A percentile compares a stretch with the other conserved stretches of the same genome.
phyloP scores from a whole-genome alignment of 495 filamentous ascomycete species.

The Penicillium maclennaniae region DNA sequence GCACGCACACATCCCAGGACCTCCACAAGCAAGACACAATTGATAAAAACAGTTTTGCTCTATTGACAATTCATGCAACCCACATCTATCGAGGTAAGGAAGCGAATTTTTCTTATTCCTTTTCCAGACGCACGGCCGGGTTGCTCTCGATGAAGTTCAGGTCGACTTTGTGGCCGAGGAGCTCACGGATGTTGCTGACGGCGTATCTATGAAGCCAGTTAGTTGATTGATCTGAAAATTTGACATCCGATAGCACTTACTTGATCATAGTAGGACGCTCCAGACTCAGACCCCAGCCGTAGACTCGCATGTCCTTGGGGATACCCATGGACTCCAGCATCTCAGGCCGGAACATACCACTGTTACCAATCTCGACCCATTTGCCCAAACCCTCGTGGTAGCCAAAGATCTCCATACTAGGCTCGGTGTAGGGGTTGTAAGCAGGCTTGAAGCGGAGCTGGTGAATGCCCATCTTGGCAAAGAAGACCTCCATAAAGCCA shows the following conservation, averaged over 20 bases:
- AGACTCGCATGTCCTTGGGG: conserved; percentile 81
- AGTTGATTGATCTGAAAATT: not conserved
- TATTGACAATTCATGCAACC: conserved; percentile 18
- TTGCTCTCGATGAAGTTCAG: conserved; percentile 76
- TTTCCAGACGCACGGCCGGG: conserved; percentile 77
- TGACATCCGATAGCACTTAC: conserved; percentile 40
- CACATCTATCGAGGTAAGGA: conserved; percentile 1
- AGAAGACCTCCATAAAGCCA: conserved; percentile 96
- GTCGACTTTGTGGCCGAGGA: conserved; percentile 82
- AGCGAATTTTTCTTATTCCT: conserved; percentile 48
- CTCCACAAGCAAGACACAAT: conserved; percentile 20
- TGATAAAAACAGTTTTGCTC: conserved; percentile 15
- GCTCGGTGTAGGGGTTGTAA: conserved; percentile 99
- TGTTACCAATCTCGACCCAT: conserved; percentile 96
- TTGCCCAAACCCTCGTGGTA: conserved; percentile 86
- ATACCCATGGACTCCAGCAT: conserved; percentile 91
- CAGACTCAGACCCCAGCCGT: conserved; percentile 85
- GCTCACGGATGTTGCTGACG: conserved; percentile 78
- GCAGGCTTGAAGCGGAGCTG: conserved; percentile 90
- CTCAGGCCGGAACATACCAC: conserved; percentile 96
- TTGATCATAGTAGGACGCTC: conserved; percentile 99
- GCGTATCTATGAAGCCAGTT: conserved; percentile 51
- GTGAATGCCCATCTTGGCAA: conserved; percentile 88
- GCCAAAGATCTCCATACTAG: conserved; percentile 93
- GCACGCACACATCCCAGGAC: not conserved